Percentiles rank a stretch among this genome's conserved stretches.
These are phyloP conservation scores for Penicillium subrubescens DNA, from an alignment of 495 filamentous ascomycete genomes.

Conservation along the genomic window DNA sequence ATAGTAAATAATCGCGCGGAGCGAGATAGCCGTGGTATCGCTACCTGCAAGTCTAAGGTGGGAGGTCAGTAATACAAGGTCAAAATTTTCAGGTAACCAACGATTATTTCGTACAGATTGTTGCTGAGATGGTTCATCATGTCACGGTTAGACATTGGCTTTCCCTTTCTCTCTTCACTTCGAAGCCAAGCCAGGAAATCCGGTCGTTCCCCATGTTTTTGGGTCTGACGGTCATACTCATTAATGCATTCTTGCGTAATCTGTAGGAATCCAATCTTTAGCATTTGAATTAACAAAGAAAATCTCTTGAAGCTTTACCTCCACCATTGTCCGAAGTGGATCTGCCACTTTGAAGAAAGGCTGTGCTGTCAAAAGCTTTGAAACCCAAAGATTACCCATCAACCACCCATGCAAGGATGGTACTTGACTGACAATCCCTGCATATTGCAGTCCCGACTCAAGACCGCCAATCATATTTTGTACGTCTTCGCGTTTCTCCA, in stretches of 20 bases:
- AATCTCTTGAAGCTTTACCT: neutral
- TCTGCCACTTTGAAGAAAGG: conserved; percentile 11
- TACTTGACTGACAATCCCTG: conserved; percentile 11
- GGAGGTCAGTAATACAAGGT: neutral
- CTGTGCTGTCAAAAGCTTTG: conserved; percentile 15
- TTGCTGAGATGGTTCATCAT: conserved; percentile 24
- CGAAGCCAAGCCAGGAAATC: conserved; percentile 22
- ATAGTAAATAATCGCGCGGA: conserved; percentile 52
- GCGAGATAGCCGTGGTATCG: conserved; percentile 50
- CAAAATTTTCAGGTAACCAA: no score
- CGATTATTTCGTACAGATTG: conserved; percentile 10
- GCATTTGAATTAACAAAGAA: neutral
- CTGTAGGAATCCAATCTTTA: neutral
- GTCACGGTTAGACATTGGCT: conserved; percentile 18
- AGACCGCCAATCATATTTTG: conserved; percentile 14
- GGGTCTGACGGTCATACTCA: conserved; percentile 10
- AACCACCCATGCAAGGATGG: conserved; percentile 11
- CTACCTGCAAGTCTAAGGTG: conserved; percentile 34
- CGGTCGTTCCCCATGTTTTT: conserved; percentile 8
- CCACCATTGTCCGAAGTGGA: conserved; percentile 17
- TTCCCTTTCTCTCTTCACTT: conserved; percentile 17
- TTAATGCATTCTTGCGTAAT: conserved; percentile 21
- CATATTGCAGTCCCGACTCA: conserved; percentile 13
- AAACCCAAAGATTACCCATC: conserved; percentile 14
- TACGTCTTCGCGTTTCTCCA: conserved; percentile 16